Percentiles rank a stretch among this genome's conserved stretches.
phyloP scores from a whole-genome alignment of 495 filamentous ascomycete species.

The Schizothecium vesticola region DNA sequence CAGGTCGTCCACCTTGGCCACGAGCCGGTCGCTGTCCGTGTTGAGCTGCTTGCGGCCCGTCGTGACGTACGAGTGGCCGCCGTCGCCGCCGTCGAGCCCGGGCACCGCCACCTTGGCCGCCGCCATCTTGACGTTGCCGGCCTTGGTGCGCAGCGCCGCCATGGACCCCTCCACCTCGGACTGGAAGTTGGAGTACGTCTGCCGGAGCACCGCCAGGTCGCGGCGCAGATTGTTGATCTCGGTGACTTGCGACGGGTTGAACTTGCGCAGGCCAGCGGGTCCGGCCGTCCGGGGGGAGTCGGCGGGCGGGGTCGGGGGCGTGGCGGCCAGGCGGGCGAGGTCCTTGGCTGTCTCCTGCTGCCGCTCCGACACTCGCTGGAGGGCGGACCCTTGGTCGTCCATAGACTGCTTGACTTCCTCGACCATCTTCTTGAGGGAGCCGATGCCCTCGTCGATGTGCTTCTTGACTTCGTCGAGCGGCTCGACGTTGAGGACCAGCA shows the following conservation, averaged over 20 bases:
- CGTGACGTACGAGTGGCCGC: constrained; percentile 77
- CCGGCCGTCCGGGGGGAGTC: constrained; percentile 31
- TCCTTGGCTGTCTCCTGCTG: constrained; percentile 90
- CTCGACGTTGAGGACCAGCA: constrained; percentile 90
- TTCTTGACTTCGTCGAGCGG: constrained; percentile 93
- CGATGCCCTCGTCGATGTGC: constrained; percentile 89
- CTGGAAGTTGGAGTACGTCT: constrained; percentile 87
- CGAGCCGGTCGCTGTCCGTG: constrained; percentile 78
- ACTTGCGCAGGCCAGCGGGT: constrained; percentile 26
- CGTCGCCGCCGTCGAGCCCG: constrained; percentile 59
- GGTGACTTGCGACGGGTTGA: constrained; percentile 50
- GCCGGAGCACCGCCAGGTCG: constrained; percentile 86
- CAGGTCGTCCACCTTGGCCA: constrained; percentile 87
- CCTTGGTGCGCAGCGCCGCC: constrained; percentile 72
- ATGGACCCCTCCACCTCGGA: constrained; percentile 85
- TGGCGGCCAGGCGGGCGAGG: constrained; percentile 72
- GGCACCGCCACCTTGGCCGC: constrained; percentile 63
- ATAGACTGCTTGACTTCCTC: constrained; percentile 74
- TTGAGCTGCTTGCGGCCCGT: constrained; percentile 78
- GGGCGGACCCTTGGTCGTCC: constrained; percentile 68
- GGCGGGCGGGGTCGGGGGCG: constrained; percentile 45
- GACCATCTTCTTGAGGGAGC: constrained; percentile 70
- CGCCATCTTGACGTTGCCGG: constrained; percentile 67
- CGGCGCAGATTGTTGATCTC: constrained; percentile 81
- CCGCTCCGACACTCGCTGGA: constrained; percentile 85